phyloP scores from a whole-genome alignment of 176 grass and related monocot species.

The Miscanthus lutarioriparius region DNA sequence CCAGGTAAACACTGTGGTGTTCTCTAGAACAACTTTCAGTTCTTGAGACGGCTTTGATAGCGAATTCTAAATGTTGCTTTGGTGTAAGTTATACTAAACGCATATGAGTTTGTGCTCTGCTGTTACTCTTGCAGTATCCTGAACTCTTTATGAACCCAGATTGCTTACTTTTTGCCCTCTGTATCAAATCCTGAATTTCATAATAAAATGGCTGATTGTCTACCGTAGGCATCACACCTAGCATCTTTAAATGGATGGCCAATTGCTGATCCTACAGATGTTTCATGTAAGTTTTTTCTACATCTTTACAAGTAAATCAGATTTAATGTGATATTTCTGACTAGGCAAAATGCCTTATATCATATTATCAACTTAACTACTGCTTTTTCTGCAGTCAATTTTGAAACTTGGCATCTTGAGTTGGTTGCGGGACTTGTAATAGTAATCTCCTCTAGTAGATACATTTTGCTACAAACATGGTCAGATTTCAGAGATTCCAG shows the following conservation, averaged over 20 bases:
- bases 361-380: not conserved
- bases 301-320: slow-evolving; percentile 5
- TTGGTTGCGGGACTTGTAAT: slow-evolving; percentile 68
- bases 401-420: slow-evolving; percentile 81
- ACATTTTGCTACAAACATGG: slow-evolving; percentile 71
- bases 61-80: not conserved
- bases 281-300: slow-evolving; percentile 52
- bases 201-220: not conserved
- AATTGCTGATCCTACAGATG: slow-evolving; percentile 47
- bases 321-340: not conserved
- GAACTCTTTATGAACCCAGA: not conserved
- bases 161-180: not conserved
- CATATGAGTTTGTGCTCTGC: slow-evolving; percentile 18
- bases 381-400: slow-evolving; percentile 62
- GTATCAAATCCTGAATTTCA: not conserved
- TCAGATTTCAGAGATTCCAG: slow-evolving; percentile 84
- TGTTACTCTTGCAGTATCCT: not conserved
- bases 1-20: slow-evolving; percentile 44
- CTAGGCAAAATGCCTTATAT: not conserved
- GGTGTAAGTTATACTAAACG: not conserved
- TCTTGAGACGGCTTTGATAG: not conserved
- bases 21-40: not conserved
- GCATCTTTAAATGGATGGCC: slow-evolving; percentile 62
- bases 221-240: slow-evolving; percentile 59
- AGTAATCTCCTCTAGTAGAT: slow-evolving; percentile 67